Evolutionary conservation across 306 rosid species (phyloP), one percentile per base, ranked within the genome.

Genomic region (Nissolia schottii): DNA sequence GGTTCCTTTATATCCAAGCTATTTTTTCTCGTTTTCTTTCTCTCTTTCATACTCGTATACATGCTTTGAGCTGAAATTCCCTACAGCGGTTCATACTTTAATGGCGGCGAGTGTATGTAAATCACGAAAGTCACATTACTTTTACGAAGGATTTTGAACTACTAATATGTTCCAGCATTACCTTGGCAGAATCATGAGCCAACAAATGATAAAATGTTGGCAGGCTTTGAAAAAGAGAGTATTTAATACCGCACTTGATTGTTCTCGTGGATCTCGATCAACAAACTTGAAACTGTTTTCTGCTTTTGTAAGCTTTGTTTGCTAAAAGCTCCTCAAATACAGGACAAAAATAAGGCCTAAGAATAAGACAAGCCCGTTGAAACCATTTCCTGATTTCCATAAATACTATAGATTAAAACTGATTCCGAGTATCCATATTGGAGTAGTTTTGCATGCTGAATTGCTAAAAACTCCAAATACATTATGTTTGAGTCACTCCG

Each of bases 231-330:
- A 83, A 91, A 77, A 45, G 98, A 94, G 51, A 91, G 82, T 67
- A 94, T 82, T 83, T 91, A 97, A 67, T 93, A 91, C 98, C 98
- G 91, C 64, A 93, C 98, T 75, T 87, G 94, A 71, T 86, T 88
- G 63, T 91, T 86, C 84, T 80, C 89, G 16, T 93, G 97, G 66
- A 93, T 77, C 85, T 89, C 92, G 18, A 75, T 57, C 14, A 31
- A 59, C 63, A 59, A 7, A 51, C 54, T 34, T 56, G n/a, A 37
- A 56, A 34, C 5, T 31, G n/a, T 34, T n/a, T 16, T 35, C n/a
- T 9, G 19, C 4, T 32, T 56, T 63, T 38, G 31, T n/a, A n/a
- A 35, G 74, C 41, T 53, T 72, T 63, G 24, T 37, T 13, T 14
- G 34, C 20, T 14, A 69, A 38, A 82, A 64, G 11, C 35, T 70